Percentiles rank a stretch among this genome's conserved stretches.
phyloP scores from a whole-genome alignment of 2,329 filamentous ascomycete genomes.

The Coniochaeta hoffmannii region DNA sequence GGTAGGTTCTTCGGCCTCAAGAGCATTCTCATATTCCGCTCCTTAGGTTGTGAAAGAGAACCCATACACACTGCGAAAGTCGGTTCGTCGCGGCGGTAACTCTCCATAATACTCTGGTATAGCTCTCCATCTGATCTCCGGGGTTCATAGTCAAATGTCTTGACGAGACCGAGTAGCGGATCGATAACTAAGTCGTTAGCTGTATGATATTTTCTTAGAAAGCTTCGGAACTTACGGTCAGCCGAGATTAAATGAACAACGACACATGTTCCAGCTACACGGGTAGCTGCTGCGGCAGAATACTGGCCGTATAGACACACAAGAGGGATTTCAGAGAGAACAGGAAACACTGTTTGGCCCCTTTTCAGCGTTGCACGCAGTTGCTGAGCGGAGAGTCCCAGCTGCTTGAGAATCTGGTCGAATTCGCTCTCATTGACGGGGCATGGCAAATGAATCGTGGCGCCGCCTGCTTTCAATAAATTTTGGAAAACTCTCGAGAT shows the following conservation, averaged over 20 bases:
- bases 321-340: constrained; percentile 6
- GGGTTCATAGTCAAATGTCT: background rate
- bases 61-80: background rate
- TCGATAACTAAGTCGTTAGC: background rate
- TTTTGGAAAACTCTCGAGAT: background rate
- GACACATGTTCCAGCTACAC: constrained; percentile 4
- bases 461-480: background rate
- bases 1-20: background rate
- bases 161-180: background rate
- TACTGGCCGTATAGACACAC: constrained; percentile 7
- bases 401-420: constrained; percentile 5
- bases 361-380: constrained; percentile 5
- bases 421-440: constrained; percentile 7
- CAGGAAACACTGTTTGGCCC: constrained; percentile 4
- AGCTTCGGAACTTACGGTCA: background rate
- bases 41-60: background rate
- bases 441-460: constrained; percentile 6
- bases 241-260: constrained; percentile 5
- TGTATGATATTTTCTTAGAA: background rate
- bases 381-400: constrained; percentile 7
- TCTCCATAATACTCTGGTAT: background rate
- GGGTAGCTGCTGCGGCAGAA: constrained; percentile 6
- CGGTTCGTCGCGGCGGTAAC: background rate
- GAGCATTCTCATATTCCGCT: background rate
- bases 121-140: background rate